Conservation (phyloP, 2,329 filamentous ascomycete genomes). For the Arthrobotrys entomopaga region DNA sequence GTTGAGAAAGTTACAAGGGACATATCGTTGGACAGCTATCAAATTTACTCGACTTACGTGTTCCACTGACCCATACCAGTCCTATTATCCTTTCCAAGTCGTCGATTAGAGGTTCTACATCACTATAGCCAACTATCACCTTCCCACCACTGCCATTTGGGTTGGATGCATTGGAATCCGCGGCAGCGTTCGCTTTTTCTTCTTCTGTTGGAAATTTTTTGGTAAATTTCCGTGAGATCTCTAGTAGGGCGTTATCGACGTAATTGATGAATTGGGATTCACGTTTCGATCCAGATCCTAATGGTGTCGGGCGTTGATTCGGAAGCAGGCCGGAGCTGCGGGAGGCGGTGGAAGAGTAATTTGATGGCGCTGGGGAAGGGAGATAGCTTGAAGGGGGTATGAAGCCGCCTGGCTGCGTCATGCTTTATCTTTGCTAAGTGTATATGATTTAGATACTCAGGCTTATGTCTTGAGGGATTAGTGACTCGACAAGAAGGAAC, state of each 20-base stretch:
- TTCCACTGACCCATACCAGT: slow-evolving; percentile 51
- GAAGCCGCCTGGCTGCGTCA: slow-evolving; percentile 47
- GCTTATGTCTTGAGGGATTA: too few relatives aligned
- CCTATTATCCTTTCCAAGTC: slow-evolving; percentile 41
- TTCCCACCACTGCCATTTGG: background rate
- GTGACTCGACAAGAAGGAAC: too few relatives aligned
- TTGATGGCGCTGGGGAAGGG: slow-evolving; percentile 42
- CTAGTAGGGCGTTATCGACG: slow-evolving; percentile 42
- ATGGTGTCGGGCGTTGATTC: slow-evolving; percentile 39
- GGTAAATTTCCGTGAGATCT: slow-evolving; percentile 54
- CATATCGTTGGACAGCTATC: background rate
- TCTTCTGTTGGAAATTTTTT: slow-evolving; percentile 51
- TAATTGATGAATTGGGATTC: slow-evolving; percentile 52
- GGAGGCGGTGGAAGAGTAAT: slow-evolving; percentile 43
- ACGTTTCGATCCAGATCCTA: slow-evolving; percentile 45
- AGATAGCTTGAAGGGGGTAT: slow-evolving; percentile 42
- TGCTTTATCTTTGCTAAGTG: background rate
- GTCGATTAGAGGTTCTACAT: slow-evolving; percentile 47
- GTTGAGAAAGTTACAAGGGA: too few relatives aligned
- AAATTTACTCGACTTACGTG: slow-evolving; percentile 20
- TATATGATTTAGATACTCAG: background rate
- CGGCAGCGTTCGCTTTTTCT: slow-evolving; percentile 19
- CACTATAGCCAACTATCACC: slow-evolving; percentile 47
- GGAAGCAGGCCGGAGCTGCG: slow-evolving; percentile 42
- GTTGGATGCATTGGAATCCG: slow-evolving; percentile 4